Conservation (phyloP, 2,329 filamentous ascomycete species). For the Fusarium sambucinum region DNA sequence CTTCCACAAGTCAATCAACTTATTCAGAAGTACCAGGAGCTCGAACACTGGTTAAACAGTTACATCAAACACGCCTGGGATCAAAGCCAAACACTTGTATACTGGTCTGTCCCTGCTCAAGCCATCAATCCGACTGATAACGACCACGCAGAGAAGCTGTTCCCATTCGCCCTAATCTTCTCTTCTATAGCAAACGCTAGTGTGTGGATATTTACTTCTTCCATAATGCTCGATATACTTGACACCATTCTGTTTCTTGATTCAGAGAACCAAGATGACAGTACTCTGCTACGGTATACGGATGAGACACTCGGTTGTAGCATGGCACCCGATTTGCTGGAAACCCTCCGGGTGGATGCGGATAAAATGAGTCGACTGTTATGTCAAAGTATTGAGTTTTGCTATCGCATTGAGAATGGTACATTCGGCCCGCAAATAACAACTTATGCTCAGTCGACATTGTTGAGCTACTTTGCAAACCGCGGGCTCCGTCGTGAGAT, state of each 20-base stretch:
- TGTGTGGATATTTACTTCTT: neutral
- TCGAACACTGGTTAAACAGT: neutral
- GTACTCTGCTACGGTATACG: accelerated
- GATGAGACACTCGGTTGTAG: accelerated
- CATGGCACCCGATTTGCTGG: neutral
- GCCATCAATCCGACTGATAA: conserved; percentile 4
- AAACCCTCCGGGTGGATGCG: neutral
- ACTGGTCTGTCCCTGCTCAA: conserved; percentile 7
- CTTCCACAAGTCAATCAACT: neutral
- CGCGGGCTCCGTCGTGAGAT: neutral
- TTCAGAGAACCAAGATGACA: accelerated
- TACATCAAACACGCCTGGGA: accelerated
- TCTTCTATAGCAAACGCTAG: neutral
- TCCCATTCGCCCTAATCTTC: conserved; percentile 3
- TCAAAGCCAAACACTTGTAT: neutral
- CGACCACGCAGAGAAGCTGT: neutral
- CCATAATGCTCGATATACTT: conserved; percentile 10
- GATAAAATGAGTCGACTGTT: neutral
- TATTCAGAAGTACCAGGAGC: neutral
- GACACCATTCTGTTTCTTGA: neutral
- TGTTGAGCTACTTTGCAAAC: neutral
- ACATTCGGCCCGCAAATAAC: conserved; percentile 23
- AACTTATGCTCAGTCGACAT: conserved; percentile 1
- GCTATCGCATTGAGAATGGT: conserved; percentile 15
- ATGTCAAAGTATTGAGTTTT: conserved; percentile 16